A percentile compares a stretch with the other conserved stretches of the same genome.
Conservation (phyloP, 192 early-diverging fungal genomes). For the Podila clonocystis region DNA sequence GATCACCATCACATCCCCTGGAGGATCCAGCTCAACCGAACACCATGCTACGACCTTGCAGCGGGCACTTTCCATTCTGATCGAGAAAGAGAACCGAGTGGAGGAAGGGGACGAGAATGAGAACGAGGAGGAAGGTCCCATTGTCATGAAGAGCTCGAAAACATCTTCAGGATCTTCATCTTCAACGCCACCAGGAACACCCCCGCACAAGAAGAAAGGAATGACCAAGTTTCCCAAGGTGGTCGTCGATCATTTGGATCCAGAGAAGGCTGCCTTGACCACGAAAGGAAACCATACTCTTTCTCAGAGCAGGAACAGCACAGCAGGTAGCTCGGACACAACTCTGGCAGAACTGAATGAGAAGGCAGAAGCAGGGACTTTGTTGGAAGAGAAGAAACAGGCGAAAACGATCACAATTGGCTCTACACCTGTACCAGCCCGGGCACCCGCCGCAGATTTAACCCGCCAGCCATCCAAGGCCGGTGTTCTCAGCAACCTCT, state of each 20-base stretch:
- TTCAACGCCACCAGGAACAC: slow-evolving; percentile 12
- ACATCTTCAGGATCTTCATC: not conserved
- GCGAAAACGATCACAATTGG: not conserved
- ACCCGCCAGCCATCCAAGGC: slow-evolving; percentile 41
- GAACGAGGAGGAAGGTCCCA: not conserved
- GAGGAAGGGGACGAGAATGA: slow-evolving; percentile 6
- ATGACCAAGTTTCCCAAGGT: slow-evolving; percentile 27
- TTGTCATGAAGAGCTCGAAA: not conserved
- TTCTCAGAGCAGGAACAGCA: not conserved
- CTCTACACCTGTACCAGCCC: not conserved
- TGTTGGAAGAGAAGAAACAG: not conserved
- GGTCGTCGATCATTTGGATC: slow-evolving; percentile 6
- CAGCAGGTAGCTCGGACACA: not conserved
- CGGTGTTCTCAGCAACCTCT: slow-evolving; percentile 42
- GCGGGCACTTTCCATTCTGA: slow-evolving; percentile 33
- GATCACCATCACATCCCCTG: slow-evolving; percentile 15
- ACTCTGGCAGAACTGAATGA: not conserved
- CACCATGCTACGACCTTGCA: slow-evolving; percentile 33
- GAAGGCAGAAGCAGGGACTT: not conserved
- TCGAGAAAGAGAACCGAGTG: slow-evolving; percentile 13
- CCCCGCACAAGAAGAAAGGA: slow-evolving; percentile 19
- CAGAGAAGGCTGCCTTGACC: not conserved
- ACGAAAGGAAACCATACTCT: not conserved
- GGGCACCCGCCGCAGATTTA: slow-evolving; percentile 6
- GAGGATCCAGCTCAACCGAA: slow-evolving; percentile 21